A percentile compares a stretch with the other conserved stretches of the same genome.
Evolutionary conservation across 768 basidiomycete genomes (phyloP).

Genomic region (Tricholomella constricta): DNA sequence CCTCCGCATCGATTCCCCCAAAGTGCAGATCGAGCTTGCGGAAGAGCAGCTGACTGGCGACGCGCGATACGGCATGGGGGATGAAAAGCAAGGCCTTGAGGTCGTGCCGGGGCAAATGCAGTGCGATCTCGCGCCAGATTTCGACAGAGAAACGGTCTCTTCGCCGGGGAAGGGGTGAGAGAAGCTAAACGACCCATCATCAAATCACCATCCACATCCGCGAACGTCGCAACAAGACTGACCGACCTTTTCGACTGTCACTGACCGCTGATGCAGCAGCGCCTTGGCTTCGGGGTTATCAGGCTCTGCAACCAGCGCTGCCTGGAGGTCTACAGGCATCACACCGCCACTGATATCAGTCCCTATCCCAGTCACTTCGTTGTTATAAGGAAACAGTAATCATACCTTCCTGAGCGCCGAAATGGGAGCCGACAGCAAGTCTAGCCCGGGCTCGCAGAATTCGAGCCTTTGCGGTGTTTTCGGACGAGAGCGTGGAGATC

Average conservation of each 20-base stretch:
- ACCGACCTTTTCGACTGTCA: slow-evolving; percentile 58
- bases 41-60: slow-evolving; percentile 70
- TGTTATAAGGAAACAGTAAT: slow-evolving; percentile 3
- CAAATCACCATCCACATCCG: neutral
- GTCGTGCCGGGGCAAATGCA: slow-evolving; percentile 62
- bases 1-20: slow-evolving; percentile 31
- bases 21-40: slow-evolving; percentile 66
- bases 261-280: slow-evolving; percentile 55
- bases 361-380: neutral
- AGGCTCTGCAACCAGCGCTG: slow-evolving; percentile 63
- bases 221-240: too few relatives aligned
- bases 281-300: slow-evolving; percentile 70
- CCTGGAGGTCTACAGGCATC: slow-evolving; percentile 57
- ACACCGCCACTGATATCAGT: slow-evolving; percentile 1
- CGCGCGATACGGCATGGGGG: slow-evolving; percentile 65
- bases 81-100: slow-evolving; percentile 65
- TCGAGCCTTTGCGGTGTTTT: slow-evolving; percentile 59
- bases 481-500: slow-evolving; percentile 51
- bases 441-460: slow-evolving; percentile 68
- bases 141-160: slow-evolving; percentile 64
- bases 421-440: slow-evolving; percentile 57
- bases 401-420: slow-evolving; percentile 68
- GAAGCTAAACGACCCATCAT: slow-evolving; percentile 28
- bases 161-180: slow-evolving; percentile 42
- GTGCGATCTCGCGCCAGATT: slow-evolving; percentile 71